These are phyloP conservation scores for Polygonum maritimum DNA, from an alignment of 148 eudicot species.

Conservation along the genomic window DNA sequence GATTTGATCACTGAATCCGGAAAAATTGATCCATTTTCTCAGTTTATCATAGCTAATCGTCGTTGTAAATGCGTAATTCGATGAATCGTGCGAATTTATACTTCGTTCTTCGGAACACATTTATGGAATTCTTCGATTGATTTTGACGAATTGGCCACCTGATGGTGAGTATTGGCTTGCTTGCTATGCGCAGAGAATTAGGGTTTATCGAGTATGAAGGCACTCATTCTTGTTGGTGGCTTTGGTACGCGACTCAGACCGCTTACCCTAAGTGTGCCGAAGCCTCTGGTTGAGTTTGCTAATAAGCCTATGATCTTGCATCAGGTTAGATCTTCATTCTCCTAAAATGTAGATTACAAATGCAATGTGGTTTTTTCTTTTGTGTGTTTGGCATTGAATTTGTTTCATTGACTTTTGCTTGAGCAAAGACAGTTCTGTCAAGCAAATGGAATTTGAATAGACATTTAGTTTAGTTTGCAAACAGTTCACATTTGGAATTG, in stretches of 20 bases:
- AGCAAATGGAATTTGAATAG: not conserved
- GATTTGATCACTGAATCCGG: not conserved
- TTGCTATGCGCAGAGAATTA: slow-evolving; percentile 9
- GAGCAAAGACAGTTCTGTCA: not conserved
- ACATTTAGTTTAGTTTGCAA: too few relatives aligned
- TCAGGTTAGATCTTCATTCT: slow-evolving; percentile 45
- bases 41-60: not conserved
- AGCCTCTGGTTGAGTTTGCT: slow-evolving; percentile 95
- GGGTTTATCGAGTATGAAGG: slow-evolving; percentile 45
- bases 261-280: slow-evolving; percentile 80
- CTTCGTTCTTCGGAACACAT: not conserved
- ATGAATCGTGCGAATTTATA: too few relatives aligned
- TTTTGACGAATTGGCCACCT: not conserved
- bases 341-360: not conserved
- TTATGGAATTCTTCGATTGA: not conserved
- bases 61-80: not conserved
- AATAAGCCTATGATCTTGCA: slow-evolving; percentile 97
- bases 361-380: not conserved
- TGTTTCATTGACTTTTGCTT: not conserved
- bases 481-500: not conserved
- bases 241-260: slow-evolving; percentile 97
- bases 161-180: not conserved
- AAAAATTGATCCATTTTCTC: not conserved
- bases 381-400: not conserved
- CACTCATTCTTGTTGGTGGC: slow-evolving; percentile 96